Evolutionary conservation across 768 basidiomycete species (phyloP), one percentile per base, ranked within the genome.

Genomic region (Hygrophoropsis aurantiaca): DNA sequence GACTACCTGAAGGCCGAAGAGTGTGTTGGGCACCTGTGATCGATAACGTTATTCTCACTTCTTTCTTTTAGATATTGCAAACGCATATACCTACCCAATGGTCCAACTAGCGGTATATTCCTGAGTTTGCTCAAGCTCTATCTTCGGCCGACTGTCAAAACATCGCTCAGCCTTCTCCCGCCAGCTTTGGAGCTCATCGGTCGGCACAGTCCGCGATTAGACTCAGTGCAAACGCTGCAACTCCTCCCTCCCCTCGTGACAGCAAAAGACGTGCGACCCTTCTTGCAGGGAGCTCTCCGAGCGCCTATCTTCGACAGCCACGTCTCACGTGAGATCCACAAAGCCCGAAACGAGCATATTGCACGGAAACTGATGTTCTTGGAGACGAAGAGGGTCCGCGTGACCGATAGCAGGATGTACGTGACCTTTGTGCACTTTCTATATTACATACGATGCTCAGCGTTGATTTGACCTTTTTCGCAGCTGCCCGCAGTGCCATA

Each of bases 401-500:
- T 98, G 42, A 88, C 88, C 0, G 94, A 98, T 61, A 87, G 84
- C 58, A 79, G 97, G 56, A 94, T 98, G 94, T 97, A 57, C 52
- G 90, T 78, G 49, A 62, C 59, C 5, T 37, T 24, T 11, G n/a
- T 30, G 27, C 27, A 13, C 27, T 30, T 30, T 13, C n/a, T n/a
- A n/a, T n/a, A n/a, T n/a, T 44, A 26, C 26, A 11, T 40, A 27
- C 21, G 10, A 13, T 10, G 11, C 25, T 27, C 13, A 18, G 7
- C 27, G 13, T 6, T 13, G 13, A 7, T 30, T 30, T 39, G 33
- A 35, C 46, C 16, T 18, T 42, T 38, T 48, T 45, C 50, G 13
- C 53, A 95, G 94, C 67, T 98, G 94, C 56, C 94, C 94, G 1
- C 90, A 94, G 63, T 97, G 95, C 59, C 90, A 94, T 61, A 97